Conservation (phyloP, 805 yeast species). For the Suhomyces canberraensis region DNA sequence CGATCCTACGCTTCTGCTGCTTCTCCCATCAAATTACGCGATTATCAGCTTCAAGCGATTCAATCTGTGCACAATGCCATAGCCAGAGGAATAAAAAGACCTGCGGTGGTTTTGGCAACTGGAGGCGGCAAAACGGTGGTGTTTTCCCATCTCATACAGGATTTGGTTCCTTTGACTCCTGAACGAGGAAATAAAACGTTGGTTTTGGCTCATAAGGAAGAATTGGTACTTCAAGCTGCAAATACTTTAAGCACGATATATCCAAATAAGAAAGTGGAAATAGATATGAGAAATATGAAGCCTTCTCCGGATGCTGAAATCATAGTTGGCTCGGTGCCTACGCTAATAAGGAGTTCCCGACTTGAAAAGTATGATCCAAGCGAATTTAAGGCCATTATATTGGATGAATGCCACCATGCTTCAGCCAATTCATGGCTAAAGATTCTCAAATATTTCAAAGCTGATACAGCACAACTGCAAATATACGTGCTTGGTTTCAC, state of each 20-base stretch:
- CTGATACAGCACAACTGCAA: conserved; percentile 35
- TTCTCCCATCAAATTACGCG: conserved; percentile 27
- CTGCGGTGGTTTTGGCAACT: conserved; percentile 85
- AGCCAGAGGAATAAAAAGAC: conserved; percentile 44
- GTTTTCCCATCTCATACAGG: conserved; percentile 55
- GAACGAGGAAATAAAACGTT: conserved; percentile 41
- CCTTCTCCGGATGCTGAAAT: conserved; percentile 54
- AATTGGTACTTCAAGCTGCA: conserved; percentile 71
- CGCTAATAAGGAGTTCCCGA: conserved; percentile 48
- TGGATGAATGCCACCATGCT: conserved; percentile 94
- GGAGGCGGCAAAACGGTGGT: conserved; percentile 95
- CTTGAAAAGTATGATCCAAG: conserved; percentile 51
- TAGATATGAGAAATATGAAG: conserved; percentile 63
- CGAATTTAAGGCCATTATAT: conserved; percentile 67
- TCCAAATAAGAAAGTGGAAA: conserved; percentile 52
- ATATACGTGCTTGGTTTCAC: conserved; percentile 77
- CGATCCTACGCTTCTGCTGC: too few species aligned
- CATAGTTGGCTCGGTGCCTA: conserved; percentile 73
- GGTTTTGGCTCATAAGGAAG: conserved; percentile 78
- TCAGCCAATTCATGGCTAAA: conserved; percentile 65
- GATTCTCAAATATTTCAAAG: conserved; percentile 58
- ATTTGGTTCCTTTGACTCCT: conserved; percentile 29
- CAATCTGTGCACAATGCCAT: conserved; percentile 50
- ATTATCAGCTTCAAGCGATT: conserved; percentile 74
- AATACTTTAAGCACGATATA: conserved; percentile 41